These are phyloP conservation scores for Ceratobasidium sp. DNA, from an alignment of 1,284 basidiomycete species.

Conservation along the genomic window DNA sequence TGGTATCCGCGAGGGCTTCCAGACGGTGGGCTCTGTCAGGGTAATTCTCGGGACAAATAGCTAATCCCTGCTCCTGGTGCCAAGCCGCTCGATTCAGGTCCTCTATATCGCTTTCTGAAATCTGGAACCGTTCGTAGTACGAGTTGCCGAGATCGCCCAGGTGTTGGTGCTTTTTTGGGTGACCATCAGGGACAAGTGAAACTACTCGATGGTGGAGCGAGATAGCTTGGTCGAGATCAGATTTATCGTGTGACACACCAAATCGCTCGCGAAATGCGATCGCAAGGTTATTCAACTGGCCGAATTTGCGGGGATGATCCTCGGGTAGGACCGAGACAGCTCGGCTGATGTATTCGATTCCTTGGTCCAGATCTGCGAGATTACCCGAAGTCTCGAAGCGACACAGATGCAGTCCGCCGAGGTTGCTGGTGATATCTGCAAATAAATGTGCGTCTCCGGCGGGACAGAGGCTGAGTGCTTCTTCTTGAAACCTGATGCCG, in stretches of 20 bases:
- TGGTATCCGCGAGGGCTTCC: not conserved
- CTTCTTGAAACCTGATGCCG: not conserved
- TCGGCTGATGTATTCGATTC: not conserved
- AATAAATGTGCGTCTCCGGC: not conserved
- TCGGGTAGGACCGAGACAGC: not conserved
- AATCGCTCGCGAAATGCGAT: not conserved
- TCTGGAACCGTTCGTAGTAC: not conserved
- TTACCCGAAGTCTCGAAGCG: not conserved
- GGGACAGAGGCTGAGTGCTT: not conserved
- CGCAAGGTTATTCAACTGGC: not conserved
- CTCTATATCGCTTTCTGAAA: not conserved
- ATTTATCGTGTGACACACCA: not conserved
- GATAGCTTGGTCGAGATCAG: not conserved
- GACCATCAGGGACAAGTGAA: not conserved
- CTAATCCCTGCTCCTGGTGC: not conserved
- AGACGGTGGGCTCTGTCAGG: not conserved
- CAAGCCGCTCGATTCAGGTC: not conserved
- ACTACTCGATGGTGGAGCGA: not conserved
- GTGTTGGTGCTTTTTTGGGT: not conserved
- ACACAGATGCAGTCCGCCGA: not conserved
- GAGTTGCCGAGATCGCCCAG: not conserved
- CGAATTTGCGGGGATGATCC: not conserved
- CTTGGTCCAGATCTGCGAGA: not conserved
- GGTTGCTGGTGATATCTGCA: not conserved
- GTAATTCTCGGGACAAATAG: not conserved